Percentiles rank a stretch among this genome's conserved stretches.
Conservation (phyloP, 306 rosid genomes). For the Trichosanthes truncata region DNA sequence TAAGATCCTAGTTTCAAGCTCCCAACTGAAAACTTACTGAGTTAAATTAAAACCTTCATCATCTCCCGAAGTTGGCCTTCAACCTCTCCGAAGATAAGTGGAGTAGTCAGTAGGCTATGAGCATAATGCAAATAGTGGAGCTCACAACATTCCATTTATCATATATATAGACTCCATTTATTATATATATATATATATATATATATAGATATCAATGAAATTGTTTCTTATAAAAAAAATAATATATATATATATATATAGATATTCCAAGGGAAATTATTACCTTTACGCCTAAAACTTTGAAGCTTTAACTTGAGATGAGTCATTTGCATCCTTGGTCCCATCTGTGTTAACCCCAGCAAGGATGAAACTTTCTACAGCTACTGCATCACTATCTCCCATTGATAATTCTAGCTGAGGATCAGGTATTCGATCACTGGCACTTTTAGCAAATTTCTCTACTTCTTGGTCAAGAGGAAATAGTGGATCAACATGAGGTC, state of each 20-base stretch:
- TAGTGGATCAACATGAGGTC: constrained; percentile 30
- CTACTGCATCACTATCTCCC: constrained; percentile 31
- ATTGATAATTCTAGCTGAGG: constrained; percentile 13
- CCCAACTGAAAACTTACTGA: neutral
- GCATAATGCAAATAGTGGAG: neutral
- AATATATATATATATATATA: neutral
- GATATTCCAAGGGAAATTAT: neutral
- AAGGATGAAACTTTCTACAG: constrained; percentile 18
- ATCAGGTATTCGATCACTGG: constrained; percentile 22
- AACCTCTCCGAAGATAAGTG: neutral
- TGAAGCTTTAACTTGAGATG: constrained; percentile 22
- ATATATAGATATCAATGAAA: neutral
- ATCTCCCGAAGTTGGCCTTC: neutral
- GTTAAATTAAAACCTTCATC: neutral
- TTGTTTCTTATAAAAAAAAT: too few species aligned
- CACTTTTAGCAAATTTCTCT: constrained; percentile 27
- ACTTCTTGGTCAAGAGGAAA: constrained; percentile 37
- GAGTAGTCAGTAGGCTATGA: neutral
- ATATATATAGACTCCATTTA: neutral
- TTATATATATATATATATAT: neutral
- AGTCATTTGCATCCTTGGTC: constrained; percentile 19
- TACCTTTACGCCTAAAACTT: constrained; percentile 39
- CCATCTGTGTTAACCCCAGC: constrained; percentile 18
- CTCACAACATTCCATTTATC: neutral
- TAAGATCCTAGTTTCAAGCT: neutral